Percentiles rank a stretch among this genome's conserved stretches.
Conservation (phyloP, 164 flowering plant species). For the Malania oleifera region DNA sequence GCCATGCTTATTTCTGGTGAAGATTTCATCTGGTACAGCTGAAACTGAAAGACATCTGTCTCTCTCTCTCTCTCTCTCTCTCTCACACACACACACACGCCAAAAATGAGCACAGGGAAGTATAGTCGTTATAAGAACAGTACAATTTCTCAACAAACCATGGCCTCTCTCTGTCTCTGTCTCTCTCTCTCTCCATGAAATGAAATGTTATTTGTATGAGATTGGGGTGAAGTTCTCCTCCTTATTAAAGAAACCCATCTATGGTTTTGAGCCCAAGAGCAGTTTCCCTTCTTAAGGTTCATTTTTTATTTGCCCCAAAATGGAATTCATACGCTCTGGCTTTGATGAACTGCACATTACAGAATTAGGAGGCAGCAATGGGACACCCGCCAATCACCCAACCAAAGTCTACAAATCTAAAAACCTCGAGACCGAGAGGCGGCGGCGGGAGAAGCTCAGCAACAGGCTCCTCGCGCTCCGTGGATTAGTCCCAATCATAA, state of each 20-base stretch:
- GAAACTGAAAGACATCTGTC: no score
- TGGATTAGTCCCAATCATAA: slow-evolving; percentile 69
- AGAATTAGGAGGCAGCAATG: background rate
- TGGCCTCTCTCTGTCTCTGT: background rate
- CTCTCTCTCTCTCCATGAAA: background rate
- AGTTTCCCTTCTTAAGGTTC: no score
- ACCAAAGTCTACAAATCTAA: slow-evolving; percentile 42
- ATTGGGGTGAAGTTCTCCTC: no score
- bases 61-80: background rate
- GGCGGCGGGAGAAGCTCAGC: slow-evolving; percentile 54
- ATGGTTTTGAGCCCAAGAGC: no score
- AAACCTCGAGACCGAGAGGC: slow-evolving; percentile 77
- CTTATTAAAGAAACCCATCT: background rate
- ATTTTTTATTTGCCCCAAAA: no score
- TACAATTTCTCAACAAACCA: slow-evolving; percentile 1
- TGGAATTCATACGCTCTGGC: slow-evolving; percentile 12
- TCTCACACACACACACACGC: slow-evolving; percentile 2
- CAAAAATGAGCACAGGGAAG: background rate
- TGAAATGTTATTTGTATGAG: no score
- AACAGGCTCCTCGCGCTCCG: slow-evolving; percentile 56
- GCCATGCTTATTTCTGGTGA: no score
- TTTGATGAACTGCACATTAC: slow-evolving; percentile 1
- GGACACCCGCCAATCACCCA: slow-evolving; percentile 8
- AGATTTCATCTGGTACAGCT: no score
- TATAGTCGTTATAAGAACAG: background rate